phyloP scores from a whole-genome alignment of 306 rosid species.

The Chamaecrista fasciculata region DNA sequence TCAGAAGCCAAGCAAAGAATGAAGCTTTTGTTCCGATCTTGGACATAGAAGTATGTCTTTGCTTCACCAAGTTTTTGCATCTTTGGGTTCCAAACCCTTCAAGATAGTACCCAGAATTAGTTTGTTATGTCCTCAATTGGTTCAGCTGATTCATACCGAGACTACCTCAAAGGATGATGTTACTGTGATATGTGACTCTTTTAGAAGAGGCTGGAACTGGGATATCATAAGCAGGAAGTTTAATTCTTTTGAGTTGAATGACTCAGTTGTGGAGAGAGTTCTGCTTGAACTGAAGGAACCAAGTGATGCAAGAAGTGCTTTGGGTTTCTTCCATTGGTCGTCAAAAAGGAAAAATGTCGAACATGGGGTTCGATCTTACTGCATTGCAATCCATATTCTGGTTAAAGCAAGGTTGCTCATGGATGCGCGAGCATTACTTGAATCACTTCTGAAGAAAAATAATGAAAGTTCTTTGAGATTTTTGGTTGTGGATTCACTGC shows the following conservation, averaged over 20 bases:
- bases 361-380: slow-evolving; percentile 55
- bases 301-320: slow-evolving; percentile 60
- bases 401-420: slow-evolving; percentile 47
- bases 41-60: slow-evolving; percentile 14
- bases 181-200: slow-evolving; percentile 40
- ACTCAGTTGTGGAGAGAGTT: slow-evolving; percentile 41
- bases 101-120: slow-evolving; percentile 8
- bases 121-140: slow-evolving; percentile 4
- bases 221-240: slow-evolving; percentile 45
- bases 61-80: slow-evolving; percentile 20
- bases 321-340: slow-evolving; percentile 82
- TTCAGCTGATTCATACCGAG: slow-evolving; percentile 28
- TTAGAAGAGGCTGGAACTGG: slow-evolving; percentile 61
- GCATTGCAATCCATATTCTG: slow-evolving; percentile 51
- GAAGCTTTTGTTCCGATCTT: neutral
- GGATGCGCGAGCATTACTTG: slow-evolving; percentile 66
- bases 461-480: slow-evolving; percentile 1
- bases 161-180: slow-evolving; percentile 5
- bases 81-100: slow-evolving; percentile 25
- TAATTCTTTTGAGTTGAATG: slow-evolving; percentile 34
- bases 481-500: slow-evolving; percentile 53
- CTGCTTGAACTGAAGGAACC: slow-evolving; percentile 54
- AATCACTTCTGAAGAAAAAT: slow-evolving; percentile 41
- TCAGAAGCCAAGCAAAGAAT: neutral
- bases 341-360: slow-evolving; percentile 39